phyloP scores from a whole-genome alignment of 495 filamentous ascomycete species.

The Glarea lozoyensis region DNA sequence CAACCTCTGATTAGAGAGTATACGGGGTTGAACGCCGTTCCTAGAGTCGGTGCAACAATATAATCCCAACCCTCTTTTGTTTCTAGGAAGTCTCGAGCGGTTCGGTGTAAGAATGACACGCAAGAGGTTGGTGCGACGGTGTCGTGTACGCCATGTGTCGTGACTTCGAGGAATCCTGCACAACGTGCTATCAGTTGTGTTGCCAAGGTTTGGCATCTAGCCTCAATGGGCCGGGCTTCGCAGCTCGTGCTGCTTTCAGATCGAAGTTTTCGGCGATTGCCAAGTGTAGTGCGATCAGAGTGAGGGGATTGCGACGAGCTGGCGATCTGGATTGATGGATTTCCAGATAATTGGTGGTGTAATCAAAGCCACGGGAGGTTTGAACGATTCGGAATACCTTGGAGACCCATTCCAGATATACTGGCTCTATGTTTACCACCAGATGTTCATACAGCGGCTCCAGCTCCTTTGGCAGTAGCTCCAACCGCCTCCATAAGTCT shows the following conservation, averaged over 20 bases:
- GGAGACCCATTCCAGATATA: not conserved
- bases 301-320: not conserved
- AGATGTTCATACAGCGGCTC: not conserved
- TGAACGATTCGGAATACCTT: not conserved
- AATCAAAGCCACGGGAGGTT: constrained; percentile 1
- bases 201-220: too few relatives aligned
- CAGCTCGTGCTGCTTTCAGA: too few relatives aligned
- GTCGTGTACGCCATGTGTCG: not conserved
- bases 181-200: too few relatives aligned
- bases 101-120: constrained; percentile 7
- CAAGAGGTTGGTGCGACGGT: not conserved
- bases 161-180: constrained; percentile 6
- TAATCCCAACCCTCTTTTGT: too few relatives aligned
- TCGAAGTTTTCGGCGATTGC: too few relatives aligned
- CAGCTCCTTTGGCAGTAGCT: not conserved
- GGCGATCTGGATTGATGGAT: not conserved
- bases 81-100: constrained; percentile 5
- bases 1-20: too few relatives aligned
- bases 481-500: constrained; percentile 1
- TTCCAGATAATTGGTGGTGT: too few relatives aligned
- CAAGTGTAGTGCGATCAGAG: too few relatives aligned
- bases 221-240: too few relatives aligned
- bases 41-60: too few relatives aligned
- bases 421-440: not conserved
- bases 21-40: too few relatives aligned